phyloP scores from a whole-genome alignment of 2,329 filamentous ascomycete genomes.

The Penicillium sp. region DNA sequence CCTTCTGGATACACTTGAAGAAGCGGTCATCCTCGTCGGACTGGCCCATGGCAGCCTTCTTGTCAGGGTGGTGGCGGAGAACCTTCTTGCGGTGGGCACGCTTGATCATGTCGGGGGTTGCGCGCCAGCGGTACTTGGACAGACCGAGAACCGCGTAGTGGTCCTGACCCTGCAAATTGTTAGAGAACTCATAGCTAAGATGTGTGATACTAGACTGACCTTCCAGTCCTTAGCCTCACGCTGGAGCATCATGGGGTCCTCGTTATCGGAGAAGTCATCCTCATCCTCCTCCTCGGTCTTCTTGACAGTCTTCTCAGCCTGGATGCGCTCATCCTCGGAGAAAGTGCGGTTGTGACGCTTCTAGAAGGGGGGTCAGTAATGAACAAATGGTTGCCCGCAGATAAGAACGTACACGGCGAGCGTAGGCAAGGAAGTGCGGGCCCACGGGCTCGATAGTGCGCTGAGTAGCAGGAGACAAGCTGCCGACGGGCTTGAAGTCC shows the following conservation, averaged over 20 bases:
- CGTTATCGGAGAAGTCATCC: conserved; percentile 87
- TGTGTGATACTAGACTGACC: conserved; percentile 53
- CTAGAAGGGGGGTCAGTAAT: conserved; percentile 35
- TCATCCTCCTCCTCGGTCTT: conserved; percentile 90
- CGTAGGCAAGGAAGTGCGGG: conserved; percentile 96
- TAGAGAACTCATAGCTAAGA: conserved; percentile 1
- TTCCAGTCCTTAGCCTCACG: conserved; percentile 99
- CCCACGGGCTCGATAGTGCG: conserved; percentile 94
- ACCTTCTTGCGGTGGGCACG: conserved; percentile 99
- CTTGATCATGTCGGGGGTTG: conserved; percentile 98
- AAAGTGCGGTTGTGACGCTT: conserved; percentile 94
- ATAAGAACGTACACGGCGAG: conserved; percentile 66
- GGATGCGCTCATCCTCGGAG: conserved; percentile 95
- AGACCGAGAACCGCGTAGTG: conserved; percentile 96
- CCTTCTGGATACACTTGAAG: conserved; percentile 99
- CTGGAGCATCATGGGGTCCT: conserved; percentile 88
- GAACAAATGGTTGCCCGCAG: background rate
- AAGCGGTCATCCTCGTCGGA: conserved; percentile 89
- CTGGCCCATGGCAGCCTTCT: conserved; percentile 87
- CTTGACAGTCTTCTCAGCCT: conserved; percentile 91
- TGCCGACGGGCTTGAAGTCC: conserved; percentile 82
- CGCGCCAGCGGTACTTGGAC: conserved; percentile 85
- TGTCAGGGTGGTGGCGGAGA: conserved; percentile 96
- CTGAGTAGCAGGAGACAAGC: conserved; percentile 73
- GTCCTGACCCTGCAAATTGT: conserved; percentile 69